phyloP scores from a whole-genome alignment of 108 stramenopile species.

The Cafeteria roenbergensis region DNA sequence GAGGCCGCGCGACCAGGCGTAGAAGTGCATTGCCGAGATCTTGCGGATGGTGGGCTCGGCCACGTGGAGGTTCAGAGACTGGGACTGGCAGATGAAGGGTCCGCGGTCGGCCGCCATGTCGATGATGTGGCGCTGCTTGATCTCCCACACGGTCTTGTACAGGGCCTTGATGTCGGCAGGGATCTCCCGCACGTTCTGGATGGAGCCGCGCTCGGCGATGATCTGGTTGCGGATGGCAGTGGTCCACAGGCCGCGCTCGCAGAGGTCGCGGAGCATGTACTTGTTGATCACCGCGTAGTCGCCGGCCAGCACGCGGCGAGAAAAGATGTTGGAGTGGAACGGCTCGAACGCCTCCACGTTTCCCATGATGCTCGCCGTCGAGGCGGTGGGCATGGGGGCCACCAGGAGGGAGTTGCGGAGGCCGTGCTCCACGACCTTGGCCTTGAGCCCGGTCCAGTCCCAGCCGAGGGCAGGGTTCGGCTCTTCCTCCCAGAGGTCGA shows the following conservation, averaged over 20 bases:
- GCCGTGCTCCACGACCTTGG: constrained; percentile 67
- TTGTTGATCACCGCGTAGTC: constrained; percentile 98
- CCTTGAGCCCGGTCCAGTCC: constrained; percentile 84
- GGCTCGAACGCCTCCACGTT: constrained; percentile 97
- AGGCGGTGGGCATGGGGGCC: constrained; percentile 98
- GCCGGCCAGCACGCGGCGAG: constrained; percentile 91
- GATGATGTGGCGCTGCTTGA: constrained; percentile 75
- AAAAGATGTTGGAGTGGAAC: constrained; percentile 98
- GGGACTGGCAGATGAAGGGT: constrained; percentile 94
- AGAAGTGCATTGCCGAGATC: constrained; percentile 51
- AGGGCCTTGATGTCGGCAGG: constrained; percentile 77
- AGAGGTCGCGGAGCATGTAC: constrained; percentile 87
- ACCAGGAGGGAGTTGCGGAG: constrained; percentile 92
- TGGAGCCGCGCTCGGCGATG: constrained; percentile 88
- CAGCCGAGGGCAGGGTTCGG: constrained; percentile 57
- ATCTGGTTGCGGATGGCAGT: constrained; percentile 79
- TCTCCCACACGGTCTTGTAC: constrained; percentile 99
- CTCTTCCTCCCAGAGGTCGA: constrained; percentile 86
- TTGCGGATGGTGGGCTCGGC: constrained; percentile 50
- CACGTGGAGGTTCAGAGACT: constrained; percentile 95
- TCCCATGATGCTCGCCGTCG: constrained; percentile 97
- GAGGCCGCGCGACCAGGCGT: constrained; percentile 82
- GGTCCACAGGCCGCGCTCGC: constrained; percentile 84
- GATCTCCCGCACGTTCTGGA: constrained; percentile 76
- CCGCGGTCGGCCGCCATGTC: constrained; percentile 98